phyloP scores from a whole-genome alignment of 345 rosid species.

The Passiflora organensis region DNA sequence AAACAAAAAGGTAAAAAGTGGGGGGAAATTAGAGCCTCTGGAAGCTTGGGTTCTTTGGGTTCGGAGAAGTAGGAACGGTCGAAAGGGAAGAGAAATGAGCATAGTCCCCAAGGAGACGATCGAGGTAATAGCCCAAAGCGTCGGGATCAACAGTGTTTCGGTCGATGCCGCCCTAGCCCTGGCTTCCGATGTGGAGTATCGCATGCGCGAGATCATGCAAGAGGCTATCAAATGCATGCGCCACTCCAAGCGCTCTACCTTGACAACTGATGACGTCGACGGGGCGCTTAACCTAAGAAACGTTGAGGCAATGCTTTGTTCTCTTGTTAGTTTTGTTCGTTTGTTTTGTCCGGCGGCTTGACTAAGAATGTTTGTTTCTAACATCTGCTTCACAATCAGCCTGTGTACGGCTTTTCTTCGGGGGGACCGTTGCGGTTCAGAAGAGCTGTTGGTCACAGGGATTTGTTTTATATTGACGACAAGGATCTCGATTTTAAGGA shows the following conservation, averaged over 20 bases:
- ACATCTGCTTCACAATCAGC: slow-evolving; percentile 35
- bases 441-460: slow-evolving; percentile 82
- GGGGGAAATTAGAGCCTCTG: no score
- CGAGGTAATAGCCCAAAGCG: slow-evolving; percentile 84
- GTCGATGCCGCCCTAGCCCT: slow-evolving; percentile 75
- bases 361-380: neutral
- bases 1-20: no score
- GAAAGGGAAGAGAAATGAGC: slow-evolving; percentile 39
- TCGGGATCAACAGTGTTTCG: slow-evolving; percentile 62
- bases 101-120: slow-evolving; percentile 82
- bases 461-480: slow-evolving; percentile 88
- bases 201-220: slow-evolving; percentile 92
- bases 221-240: slow-evolving; percentile 96
- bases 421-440: slow-evolving; percentile 76
- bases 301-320: slow-evolving; percentile 54
- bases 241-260: slow-evolving; percentile 72
- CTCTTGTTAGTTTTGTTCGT: neutral
- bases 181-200: slow-evolving; percentile 93
- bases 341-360: neutral
- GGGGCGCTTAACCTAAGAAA: slow-evolving; percentile 77
- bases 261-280: slow-evolving; percentile 77
- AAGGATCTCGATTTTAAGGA: slow-evolving; percentile 91
- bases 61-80: no score
- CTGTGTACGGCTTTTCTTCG: slow-evolving; percentile 75
- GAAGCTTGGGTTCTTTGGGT: no score